phyloP scores from a whole-genome alignment of 164 flowering plant species.

The Stephania japonica region DNA sequence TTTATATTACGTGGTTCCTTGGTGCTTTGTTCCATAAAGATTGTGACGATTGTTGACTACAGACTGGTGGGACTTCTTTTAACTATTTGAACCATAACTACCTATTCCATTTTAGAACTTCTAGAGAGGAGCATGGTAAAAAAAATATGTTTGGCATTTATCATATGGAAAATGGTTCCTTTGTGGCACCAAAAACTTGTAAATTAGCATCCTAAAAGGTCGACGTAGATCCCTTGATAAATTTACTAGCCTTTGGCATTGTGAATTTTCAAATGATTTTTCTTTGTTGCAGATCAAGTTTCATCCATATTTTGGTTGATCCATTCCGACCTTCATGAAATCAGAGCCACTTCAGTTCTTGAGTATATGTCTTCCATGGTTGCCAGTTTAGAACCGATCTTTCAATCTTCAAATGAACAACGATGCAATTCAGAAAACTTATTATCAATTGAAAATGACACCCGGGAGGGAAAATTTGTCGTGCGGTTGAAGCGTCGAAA shows the following conservation, averaged over 20 bases:
- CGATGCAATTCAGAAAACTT: slow-evolving; percentile 25
- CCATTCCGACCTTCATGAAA: slow-evolving; percentile 72
- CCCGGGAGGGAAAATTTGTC: slow-evolving; percentile 47
- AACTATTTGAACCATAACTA: background rate
- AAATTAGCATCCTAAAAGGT: background rate
- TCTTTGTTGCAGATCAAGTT: slow-evolving; percentile 53
- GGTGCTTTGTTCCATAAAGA: background rate
- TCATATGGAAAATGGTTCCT: background rate
- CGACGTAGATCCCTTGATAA: background rate
- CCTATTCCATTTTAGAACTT: too few species aligned
- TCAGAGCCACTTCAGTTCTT: slow-evolving; percentile 40
- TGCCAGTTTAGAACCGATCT: slow-evolving; percentile 55
- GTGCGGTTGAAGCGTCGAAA: slow-evolving; percentile 75
- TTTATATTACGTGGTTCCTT: background rate
- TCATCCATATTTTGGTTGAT: slow-evolving; percentile 72
- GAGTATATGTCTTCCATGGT: slow-evolving; percentile 82
- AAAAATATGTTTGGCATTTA: background rate
- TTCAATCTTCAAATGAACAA: slow-evolving; percentile 27
- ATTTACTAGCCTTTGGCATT: background rate
- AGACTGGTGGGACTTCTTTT: background rate
- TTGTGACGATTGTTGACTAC: background rate
- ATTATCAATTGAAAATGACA: slow-evolving; percentile 38
- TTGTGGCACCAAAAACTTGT: background rate
- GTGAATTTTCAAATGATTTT: background rate
- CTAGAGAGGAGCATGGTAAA: too few species aligned